Conservation (phyloP, 2,329 filamentous ascomycete genomes). For the Cadophora sp. region DNA sequence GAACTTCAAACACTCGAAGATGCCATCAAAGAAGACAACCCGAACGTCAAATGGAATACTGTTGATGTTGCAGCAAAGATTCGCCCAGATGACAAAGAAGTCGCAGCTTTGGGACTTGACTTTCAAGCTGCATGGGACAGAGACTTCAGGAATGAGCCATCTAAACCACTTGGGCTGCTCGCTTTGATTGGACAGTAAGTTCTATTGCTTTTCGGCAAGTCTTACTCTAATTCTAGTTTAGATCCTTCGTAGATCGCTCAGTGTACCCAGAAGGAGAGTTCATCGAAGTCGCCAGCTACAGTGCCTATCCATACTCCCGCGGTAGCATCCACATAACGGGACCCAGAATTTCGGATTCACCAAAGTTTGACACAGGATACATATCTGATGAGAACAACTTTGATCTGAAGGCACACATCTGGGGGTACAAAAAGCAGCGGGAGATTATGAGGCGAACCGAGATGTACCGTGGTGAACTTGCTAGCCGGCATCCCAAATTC, state of each 20-base stretch:
- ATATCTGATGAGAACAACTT: conserved; percentile 60
- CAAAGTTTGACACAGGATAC: conserved; percentile 63
- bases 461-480: conserved; percentile 54
- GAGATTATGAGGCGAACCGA: conserved; percentile 63
- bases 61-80: conserved; percentile 58
- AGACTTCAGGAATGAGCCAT: conserved; percentile 51
- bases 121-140: conserved; percentile 60
- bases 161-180: conserved; percentile 50
- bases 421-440: conserved; percentile 68
- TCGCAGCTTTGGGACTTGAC: conserved; percentile 56
- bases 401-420: conserved; percentile 56
- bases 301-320: conserved; percentile 64
- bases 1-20: background rate
- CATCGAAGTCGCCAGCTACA: conserved; percentile 47
- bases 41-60: conserved; percentile 59
- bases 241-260: background rate
- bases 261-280: conserved; percentile 15
- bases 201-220: background rate
- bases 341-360: conserved; percentile 47
- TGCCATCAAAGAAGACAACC: background rate
- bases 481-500: conserved; percentile 51
- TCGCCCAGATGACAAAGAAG: conserved; percentile 60
- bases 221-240: background rate
- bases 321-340: conserved; percentile 63
- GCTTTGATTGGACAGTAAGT: conserved; percentile 26